Evolutionary conservation across 1,139 yeast genomes (phyloP), one percentile per base, ranked within the genome.

Genomic region (Magnusiomyces sp.): DNA sequence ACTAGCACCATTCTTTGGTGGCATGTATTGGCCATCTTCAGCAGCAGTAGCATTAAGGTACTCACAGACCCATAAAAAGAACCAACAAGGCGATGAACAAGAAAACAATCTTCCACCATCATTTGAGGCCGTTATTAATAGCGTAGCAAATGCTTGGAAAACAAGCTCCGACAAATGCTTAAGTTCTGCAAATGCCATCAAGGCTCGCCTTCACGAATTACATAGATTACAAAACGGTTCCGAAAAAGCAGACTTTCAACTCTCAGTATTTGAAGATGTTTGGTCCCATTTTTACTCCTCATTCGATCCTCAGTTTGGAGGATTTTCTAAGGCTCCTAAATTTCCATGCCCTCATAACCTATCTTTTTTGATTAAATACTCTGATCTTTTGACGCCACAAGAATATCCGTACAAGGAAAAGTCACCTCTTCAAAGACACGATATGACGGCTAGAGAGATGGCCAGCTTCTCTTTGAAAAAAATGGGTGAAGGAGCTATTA

Each of bases 21-120:
- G 72, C 9, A 67, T 69, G 9, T 69, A 66, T 53, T 68, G 71
- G 69, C 62, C 68, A 2, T 68, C 70, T 2, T 68, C 70, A 1
- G 62, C 56, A 3, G 52, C 47, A 17, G 45, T 37, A 9, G 38
- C 46, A 29, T 23, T 23, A 23, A 23, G 29, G 7, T 23, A 23
- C 29, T 23, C 29, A 23, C 42, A 36, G 29, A 48, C 47, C 32
- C 53, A 46, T 11, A 45, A 17, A n/a, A 47, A 46, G 46, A 43
- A 37, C 37, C 43, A 40, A 31, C 43, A 40, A 19, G 11, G 31
- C 13, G 23, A 7, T 3, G 31, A 27, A 20, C 11, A 2, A 16
- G 29, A 23, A 23, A 23, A 7, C 7, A 23, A 7, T 7, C 4
- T 7, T 23, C 11, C 40, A 32, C 20, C 43, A 37, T 32, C 45